phyloP scores from a whole-genome alignment of 2,329 filamentous ascomycete genomes.

The Talaromyces albobiverticillius region DNA sequence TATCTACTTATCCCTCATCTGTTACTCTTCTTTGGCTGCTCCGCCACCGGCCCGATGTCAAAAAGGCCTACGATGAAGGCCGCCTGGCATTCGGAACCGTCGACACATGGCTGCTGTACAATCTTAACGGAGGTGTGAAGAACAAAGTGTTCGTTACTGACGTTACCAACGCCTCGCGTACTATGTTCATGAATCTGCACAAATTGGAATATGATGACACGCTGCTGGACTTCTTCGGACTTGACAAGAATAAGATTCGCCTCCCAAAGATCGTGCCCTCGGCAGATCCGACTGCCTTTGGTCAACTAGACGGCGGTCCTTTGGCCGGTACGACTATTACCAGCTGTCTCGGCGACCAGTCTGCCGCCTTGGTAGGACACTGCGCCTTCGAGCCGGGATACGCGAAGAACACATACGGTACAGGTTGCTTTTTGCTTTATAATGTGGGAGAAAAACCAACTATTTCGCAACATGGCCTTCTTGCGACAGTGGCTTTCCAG shows the following conservation, averaged over 20 bases:
- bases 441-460: slow-evolving; percentile 84
- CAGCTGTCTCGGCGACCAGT: slow-evolving; percentile 86
- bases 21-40: slow-evolving; percentile 83
- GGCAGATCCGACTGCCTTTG: slow-evolving; percentile 70
- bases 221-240: slow-evolving; percentile 74
- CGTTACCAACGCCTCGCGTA: slow-evolving; percentile 81
- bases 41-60: slow-evolving; percentile 66
- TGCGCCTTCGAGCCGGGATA: slow-evolving; percentile 77
- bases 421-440: slow-evolving; percentile 84
- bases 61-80: slow-evolving; percentile 71
- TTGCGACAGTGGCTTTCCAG: slow-evolving; percentile 85
- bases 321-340: slow-evolving; percentile 71
- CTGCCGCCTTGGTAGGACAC: slow-evolving; percentile 79
- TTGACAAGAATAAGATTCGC: slow-evolving; percentile 68
- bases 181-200: slow-evolving; percentile 90
- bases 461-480: slow-evolving; percentile 75
- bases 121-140: slow-evolving; percentile 68
- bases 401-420: slow-evolving; percentile 90
- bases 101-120: slow-evolving; percentile 84
- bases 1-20: slow-evolving; percentile 85
- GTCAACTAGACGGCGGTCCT: slow-evolving; percentile 61
- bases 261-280: slow-evolving; percentile 83
- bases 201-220: slow-evolving; percentile 76
- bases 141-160: slow-evolving; percentile 76
- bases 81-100: slow-evolving; percentile 81